phyloP scores from a whole-genome alignment of 2,329 filamentous ascomycete species.

The Nemania abortiva region DNA sequence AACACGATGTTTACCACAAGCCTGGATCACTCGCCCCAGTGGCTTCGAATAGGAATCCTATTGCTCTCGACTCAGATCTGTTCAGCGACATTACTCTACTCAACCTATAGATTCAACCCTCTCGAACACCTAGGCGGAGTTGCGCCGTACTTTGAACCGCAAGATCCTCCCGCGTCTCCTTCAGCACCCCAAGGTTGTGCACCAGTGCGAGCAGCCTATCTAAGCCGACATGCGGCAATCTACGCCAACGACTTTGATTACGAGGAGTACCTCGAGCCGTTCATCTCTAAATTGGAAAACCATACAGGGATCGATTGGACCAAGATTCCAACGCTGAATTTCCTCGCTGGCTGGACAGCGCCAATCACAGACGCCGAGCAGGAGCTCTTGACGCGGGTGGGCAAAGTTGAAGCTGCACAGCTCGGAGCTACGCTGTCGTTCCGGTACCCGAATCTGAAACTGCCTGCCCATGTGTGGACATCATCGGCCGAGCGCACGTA shows the following conservation, averaged over 20 bases:
- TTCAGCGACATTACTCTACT: constrained; percentile 53
- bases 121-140: constrained; percentile 68
- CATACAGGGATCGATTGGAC: constrained; percentile 67
- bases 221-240: constrained; percentile 70
- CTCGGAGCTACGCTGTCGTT: constrained; percentile 70
- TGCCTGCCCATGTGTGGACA: constrained; percentile 70
- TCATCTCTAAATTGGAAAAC: constrained; percentile 69
- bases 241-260: constrained; percentile 71
- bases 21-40: constrained; percentile 9
- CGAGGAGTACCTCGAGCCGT: constrained; percentile 68
- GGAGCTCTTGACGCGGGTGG: constrained; percentile 71
- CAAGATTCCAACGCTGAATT: constrained; percentile 65
- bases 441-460: constrained; percentile 66
- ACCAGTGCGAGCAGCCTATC: constrained; percentile 64
- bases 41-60: constrained; percentile 31
- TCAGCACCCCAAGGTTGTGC: constrained; percentile 63
- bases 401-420: constrained; percentile 70
- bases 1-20: constrained; percentile 23
- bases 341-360: constrained; percentile 67
- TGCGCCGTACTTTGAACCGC: constrained; percentile 68
- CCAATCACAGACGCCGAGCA: constrained; percentile 68
- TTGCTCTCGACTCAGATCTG: constrained; percentile 12
- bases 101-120: constrained; percentile 64
- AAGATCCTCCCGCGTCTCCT: constrained; percentile 60
- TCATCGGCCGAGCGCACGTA: constrained; percentile 72